Conservation (phyloP, 176 grass and related monocot genomes). For the Dendrocalamus sinicus region DNA sequence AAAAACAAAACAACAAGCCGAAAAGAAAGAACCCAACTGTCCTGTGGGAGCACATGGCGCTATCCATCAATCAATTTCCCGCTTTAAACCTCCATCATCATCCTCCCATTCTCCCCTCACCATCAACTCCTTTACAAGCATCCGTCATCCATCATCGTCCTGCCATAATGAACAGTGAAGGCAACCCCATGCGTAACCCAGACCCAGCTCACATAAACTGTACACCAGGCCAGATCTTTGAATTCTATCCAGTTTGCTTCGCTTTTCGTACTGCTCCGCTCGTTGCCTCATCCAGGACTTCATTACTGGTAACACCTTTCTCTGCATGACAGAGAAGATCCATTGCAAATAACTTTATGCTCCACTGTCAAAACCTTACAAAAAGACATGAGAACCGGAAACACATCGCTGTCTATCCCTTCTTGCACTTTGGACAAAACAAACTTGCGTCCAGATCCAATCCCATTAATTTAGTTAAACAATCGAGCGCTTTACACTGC, state of each 20-base stretch:
- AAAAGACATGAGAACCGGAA: not conserved
- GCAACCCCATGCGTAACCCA: constrained; percentile 22
- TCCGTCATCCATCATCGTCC: not conserved
- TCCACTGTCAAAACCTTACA: not conserved
- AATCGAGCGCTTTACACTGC: constrained; percentile 28
- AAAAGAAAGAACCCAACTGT: no score
- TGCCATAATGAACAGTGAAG: not conserved
- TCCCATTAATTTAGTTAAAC: constrained; percentile 27
- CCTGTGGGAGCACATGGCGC: not conserved
- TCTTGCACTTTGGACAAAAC: not conserved
- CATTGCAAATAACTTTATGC: not conserved
- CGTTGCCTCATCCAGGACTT: not conserved
- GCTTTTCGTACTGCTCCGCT: not conserved
- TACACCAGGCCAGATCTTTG: not conserved
- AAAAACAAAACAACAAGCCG: no score
- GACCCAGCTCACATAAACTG: not conserved
- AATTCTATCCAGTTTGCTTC: not conserved
- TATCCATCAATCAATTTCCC: not conserved
- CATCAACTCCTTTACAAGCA: not conserved
- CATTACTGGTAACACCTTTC: not conserved
- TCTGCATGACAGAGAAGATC: not conserved
- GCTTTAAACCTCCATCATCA: not conserved
- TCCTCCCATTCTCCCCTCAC: not conserved
- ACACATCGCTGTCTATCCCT: not conserved
- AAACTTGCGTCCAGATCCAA: constrained; percentile 3